Evolutionary conservation across 2,329 filamentous ascomycete species (phyloP).

Genomic region (Venturia nashicola): DNA sequence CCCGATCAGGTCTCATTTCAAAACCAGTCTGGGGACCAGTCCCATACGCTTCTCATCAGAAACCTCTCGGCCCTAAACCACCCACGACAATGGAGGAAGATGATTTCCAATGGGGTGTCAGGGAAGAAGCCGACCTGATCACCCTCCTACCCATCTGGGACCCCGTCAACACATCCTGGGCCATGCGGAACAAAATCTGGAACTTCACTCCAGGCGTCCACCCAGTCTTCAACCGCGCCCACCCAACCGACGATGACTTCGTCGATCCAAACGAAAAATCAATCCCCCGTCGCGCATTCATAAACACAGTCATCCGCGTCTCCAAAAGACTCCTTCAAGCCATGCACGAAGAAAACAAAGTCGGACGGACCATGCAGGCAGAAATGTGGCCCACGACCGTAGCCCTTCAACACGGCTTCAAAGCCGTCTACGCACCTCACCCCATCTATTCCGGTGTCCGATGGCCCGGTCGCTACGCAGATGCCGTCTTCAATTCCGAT

Average conservation of each 20-base stretch:
- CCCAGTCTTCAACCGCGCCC: conserved; percentile 77
- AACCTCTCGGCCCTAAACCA: conserved; percentile 64
- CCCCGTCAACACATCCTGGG: conserved; percentile 75
- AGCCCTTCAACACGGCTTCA: conserved; percentile 82
- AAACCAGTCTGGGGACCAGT: conserved; percentile 75
- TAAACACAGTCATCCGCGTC: conserved; percentile 80
- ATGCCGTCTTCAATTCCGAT: conserved; percentile 61
- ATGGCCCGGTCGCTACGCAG: conserved; percentile 72
- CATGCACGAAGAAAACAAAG: conserved; percentile 86
- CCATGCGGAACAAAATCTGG: conserved; percentile 36
- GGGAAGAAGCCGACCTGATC: conserved; percentile 83
- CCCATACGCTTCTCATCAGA: conserved; percentile 57
- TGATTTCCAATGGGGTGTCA: conserved; percentile 74
- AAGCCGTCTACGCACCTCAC: conserved; percentile 84
- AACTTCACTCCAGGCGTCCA: conserved; percentile 42
- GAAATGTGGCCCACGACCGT: conserved; percentile 93
- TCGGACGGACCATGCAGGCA: conserved; percentile 82
- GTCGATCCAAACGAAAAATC: conserved; percentile 34
- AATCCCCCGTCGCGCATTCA: conserved; percentile 64
- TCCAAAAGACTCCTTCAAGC: conserved; percentile 65
- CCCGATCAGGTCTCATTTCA: conserved; percentile 25
- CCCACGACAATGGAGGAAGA: conserved; percentile 66
- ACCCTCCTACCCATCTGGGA: conserved; percentile 88
- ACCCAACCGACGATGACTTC: conserved; percentile 46
- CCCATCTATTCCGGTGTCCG: conserved; percentile 76